A percentile compares a stretch with the other conserved stretches of the same genome.
phyloP scores from a whole-genome alignment of 225 moss, liverwort and hornwort genomes.

The Anthoceros angustus region DNA sequence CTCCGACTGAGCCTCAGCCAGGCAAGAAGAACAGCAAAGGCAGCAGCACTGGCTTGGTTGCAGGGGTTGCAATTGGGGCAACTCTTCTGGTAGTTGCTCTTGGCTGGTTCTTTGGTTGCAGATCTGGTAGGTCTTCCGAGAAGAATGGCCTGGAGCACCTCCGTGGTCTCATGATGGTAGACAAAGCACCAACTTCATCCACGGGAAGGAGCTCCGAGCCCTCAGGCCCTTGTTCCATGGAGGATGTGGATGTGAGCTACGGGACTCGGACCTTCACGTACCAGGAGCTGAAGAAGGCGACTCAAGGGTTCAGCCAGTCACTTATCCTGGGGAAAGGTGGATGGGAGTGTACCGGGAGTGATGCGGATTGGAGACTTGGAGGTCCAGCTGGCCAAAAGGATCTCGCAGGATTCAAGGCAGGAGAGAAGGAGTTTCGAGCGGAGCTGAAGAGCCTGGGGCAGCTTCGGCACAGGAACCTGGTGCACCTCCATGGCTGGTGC shows the following conservation, averaged over 20 bases:
- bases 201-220: neutral
- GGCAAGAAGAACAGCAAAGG: neutral
- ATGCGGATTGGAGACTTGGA: neutral
- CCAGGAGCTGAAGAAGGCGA: constrained; percentile 1
- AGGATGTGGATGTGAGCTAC: constrained; percentile 8
- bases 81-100: neutral
- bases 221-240: neutral
- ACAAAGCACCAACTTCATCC: neutral
- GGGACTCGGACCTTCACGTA: constrained; percentile 1
- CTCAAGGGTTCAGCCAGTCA: neutral
- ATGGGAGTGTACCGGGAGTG: neutral
- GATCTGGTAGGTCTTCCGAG: neutral
- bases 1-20: neutral
- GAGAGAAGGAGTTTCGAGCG: constrained; percentile 17
- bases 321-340: neutral
- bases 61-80: neutral
- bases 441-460: constrained; percentile 18
- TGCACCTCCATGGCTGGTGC: constrained; percentile 22
- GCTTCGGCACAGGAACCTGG: constrained; percentile 17
- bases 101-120: neutral
- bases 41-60: neutral
- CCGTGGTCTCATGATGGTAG: too few species aligned
- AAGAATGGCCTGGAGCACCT: neutral
- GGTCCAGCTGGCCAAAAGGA: constrained; percentile 1
- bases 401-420: neutral